Evolutionary conservation across 1,284 basidiomycete species (phyloP).

Genomic region (Cystobasidium slooffiae): DNA sequence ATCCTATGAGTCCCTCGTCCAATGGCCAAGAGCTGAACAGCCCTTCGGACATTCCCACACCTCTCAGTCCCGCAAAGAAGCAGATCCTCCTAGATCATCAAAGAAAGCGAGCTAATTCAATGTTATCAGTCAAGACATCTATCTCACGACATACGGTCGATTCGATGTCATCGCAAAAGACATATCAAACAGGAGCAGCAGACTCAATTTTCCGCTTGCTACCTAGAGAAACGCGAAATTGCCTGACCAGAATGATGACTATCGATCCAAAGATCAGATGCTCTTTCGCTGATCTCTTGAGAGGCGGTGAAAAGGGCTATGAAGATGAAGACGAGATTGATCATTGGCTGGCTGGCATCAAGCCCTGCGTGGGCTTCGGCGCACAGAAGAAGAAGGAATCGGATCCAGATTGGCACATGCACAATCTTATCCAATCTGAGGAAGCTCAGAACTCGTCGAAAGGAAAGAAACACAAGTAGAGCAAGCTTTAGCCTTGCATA

Average conservation of each 20-base stretch:
- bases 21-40: background rate
- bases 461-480: constrained; percentile 40
- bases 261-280: constrained; percentile 87
- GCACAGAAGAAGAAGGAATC: constrained; percentile 13
- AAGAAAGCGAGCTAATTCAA: constrained; percentile 24
- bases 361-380: constrained; percentile 52
- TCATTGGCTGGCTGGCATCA: constrained; percentile 57
- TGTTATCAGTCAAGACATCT: constrained; percentile 37
- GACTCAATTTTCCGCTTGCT: constrained; percentile 97
- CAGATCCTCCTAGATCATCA: background rate
- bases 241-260: constrained; percentile 89
- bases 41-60: constrained; percentile 1
- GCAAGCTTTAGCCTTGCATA: background rate
- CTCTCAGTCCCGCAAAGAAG: constrained; percentile 19
- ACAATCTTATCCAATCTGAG: constrained; percentile 43
- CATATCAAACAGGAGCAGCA: constrained; percentile 81
- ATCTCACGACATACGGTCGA: constrained; percentile 41
- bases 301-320: constrained; percentile 62
- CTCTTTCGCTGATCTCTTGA: constrained; percentile 89
- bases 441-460: constrained; percentile 27
- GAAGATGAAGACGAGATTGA: constrained; percentile 58
- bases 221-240: constrained; percentile 85
- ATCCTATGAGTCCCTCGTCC: constrained; percentile 1
- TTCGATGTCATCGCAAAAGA: constrained; percentile 63
- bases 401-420: constrained; percentile 44